A percentile compares a stretch with the other conserved stretches of the same genome.
Conservation (phyloP, 805 yeast species). For the Saturnispora serradocipensis region DNA sequence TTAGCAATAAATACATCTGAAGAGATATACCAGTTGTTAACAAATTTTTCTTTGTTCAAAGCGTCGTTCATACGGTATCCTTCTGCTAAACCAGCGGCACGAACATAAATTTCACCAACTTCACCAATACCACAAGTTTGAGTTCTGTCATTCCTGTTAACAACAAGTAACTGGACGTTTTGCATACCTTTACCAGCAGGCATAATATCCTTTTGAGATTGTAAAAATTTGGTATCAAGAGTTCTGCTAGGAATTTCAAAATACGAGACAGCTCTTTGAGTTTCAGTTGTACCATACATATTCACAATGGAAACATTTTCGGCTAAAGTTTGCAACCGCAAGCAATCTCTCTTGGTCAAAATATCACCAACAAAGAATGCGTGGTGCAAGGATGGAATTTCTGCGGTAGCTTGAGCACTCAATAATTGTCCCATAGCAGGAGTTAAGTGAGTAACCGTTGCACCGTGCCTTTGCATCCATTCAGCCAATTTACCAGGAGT, state of each 20-base stretch:
- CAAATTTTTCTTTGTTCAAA: constrained; percentile 76
- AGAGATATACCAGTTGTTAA: constrained; percentile 83
- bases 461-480: constrained; percentile 89
- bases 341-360: constrained; percentile 92
- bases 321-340: constrained; percentile 85
- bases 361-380: constrained; percentile 99
- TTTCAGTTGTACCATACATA: constrained; percentile 99
- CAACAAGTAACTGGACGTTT: constrained; percentile 89
- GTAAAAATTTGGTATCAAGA: constrained; percentile 63
- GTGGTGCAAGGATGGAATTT: constrained; percentile 79
- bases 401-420: constrained; percentile 89
- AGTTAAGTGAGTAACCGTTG: constrained; percentile 94
- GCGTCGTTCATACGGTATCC: constrained; percentile 92
- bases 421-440: constrained; percentile 99
- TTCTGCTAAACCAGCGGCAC: constrained; percentile 97
- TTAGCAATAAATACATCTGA: constrained; percentile 50
- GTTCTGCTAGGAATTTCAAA: constrained; percentile 75
- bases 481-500: constrained; percentile 96
- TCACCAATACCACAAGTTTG: constrained; percentile 98
- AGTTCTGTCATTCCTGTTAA: constrained; percentile 78
- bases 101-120: constrained; percentile 95
- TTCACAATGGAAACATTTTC: constrained; percentile 84
- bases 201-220: constrained; percentile 85
- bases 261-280: constrained; percentile 95
- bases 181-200: constrained; percentile 98